Base-by-base conservation (phyloP, 768 basidiomycete species). In the Auriscalpium orientale region DNA sequence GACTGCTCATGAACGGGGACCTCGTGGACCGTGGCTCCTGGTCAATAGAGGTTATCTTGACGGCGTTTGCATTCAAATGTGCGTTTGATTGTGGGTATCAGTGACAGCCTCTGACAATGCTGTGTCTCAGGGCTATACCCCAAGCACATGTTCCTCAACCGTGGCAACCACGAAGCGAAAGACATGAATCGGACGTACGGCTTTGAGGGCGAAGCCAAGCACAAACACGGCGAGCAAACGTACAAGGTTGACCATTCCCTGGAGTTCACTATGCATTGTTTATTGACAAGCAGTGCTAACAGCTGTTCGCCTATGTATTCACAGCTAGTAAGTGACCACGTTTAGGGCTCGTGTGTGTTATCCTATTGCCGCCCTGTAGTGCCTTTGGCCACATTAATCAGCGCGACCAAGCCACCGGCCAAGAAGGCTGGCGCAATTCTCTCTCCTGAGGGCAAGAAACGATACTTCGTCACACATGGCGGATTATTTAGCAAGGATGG, bases 21-120 rank as follows among this genome's bases (percentile, higher is more conserved):
- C 85, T 98, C 48, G 95, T 99, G 38, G 95, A 99, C 70, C 84
- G 95, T 58, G 95, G 95, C n/a, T 91, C 89, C 28, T 94, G 91
- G 91, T 91, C 89, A 11, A 85, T 91, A 55, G 93, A 94, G 70
- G 91, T 98, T 56, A 93, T 95, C 57, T 73, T 98, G 58, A 85
- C 89, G 15, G 87, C 95, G 5, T 91, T 99, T 66, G 91, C 95
- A 11, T 97, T 88, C 72, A 99, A 99, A 78, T 98, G 91, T 87
- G 62, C 66, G 85, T 70, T 50, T 34, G 49, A 38, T 28, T 16
- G 45, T 12, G 22, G 57, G 11, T 53, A 18, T 50, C n/a, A n/a
- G 40, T 33, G 52, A 40, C 38, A 18, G 36, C 47, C 22, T 49
- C 54, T 58, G 63, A 38, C 58, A 46, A 48, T 47, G 56, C 58